Conservation (phyloP, 768 basidiomycete species). For the Trametes gibbosa region DNA sequence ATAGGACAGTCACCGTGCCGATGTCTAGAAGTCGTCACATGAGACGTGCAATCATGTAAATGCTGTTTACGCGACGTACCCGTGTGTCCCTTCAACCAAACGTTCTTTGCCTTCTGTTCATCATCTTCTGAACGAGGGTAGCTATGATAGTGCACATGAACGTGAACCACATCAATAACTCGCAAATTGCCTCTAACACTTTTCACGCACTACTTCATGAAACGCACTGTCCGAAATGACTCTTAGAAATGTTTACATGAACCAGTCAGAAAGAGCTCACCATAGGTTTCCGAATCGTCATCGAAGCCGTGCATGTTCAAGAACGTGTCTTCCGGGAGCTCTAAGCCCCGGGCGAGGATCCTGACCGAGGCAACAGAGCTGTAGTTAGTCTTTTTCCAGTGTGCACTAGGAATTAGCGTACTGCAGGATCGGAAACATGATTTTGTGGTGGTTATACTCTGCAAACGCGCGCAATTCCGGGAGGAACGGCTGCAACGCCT, state of each 20-base stretch:
- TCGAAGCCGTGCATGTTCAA: slow-evolving; percentile 39
- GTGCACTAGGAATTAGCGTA: slow-evolving; percentile 9
- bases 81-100: slow-evolving; percentile 39
- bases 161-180: too few relatives aligned
- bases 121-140: slow-evolving; percentile 34
- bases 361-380: slow-evolving; percentile 16
- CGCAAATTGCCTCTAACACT: too few relatives aligned
- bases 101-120: slow-evolving; percentile 28
- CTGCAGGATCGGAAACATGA: slow-evolving; percentile 48
- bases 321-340: slow-evolving; percentile 45
- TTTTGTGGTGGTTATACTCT: slow-evolving; percentile 46
- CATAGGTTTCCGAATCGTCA: slow-evolving; percentile 35
- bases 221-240: slow-evolving; percentile 14
- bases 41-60: neutral
- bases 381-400: too few relatives aligned
- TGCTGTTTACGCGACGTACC: slow-evolving; percentile 18
- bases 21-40: slow-evolving; percentile 2
- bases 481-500: slow-evolving; percentile 47
- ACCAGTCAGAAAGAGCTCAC: slow-evolving; percentile 23
- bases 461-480: slow-evolving; percentile 51
- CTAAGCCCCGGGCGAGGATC: slow-evolving; percentile 43
- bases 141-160: slow-evolving; percentile 12
- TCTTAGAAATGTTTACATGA: too few relatives aligned
- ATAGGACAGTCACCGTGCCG: slow-evolving; percentile 32
- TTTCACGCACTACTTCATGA: slow-evolving; percentile 23